Evolutionary conservation across 305 asterid genomes (phyloP).

Genomic region (Fraxinus greggii): DNA sequence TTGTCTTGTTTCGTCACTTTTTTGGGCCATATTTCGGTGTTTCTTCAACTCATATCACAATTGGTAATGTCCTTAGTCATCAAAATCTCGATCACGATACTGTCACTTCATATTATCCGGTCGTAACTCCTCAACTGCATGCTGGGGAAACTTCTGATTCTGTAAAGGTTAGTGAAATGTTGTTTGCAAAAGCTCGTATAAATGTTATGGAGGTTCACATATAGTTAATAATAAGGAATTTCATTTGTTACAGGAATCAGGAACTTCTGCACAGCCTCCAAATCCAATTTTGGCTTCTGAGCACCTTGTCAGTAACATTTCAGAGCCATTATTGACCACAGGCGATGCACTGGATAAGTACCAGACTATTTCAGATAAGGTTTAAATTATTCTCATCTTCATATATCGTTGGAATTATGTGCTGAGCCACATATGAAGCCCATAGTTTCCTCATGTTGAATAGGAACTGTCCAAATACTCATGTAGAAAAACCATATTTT

Average conservation of each 20-base stretch:
- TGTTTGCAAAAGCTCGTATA: constrained; percentile 1
- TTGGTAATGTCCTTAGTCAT: constrained; percentile 47
- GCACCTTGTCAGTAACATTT: constrained; percentile 47
- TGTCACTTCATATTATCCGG: constrained; percentile 49
- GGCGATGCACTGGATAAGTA: constrained; percentile 91
- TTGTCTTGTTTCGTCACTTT: constrained; percentile 10
- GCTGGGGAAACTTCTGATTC: constrained; percentile 50
- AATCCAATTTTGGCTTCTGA: constrained; percentile 62
- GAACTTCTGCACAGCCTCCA: constrained; percentile 46
- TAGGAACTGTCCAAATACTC: constrained; percentile 4
- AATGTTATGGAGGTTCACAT: constrained; percentile 12
- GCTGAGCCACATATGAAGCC: neutral
- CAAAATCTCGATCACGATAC: constrained; percentile 57
- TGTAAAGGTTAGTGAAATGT: constrained; percentile 55
- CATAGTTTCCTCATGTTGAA: neutral
- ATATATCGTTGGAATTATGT: constrained; percentile 3
- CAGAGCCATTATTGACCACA: constrained; percentile 72
- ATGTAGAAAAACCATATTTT: neutral
- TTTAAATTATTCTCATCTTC: constrained; percentile 21
- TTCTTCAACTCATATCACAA: constrained; percentile 51
- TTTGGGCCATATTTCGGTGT: constrained; percentile 44
- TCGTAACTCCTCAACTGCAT: constrained; percentile 57
- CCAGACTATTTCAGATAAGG: constrained; percentile 92
- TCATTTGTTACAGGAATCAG: constrained; percentile 55
- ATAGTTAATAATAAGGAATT: constrained; percentile 4